Conservation (phyloP, 108 stramenopile genomes). For the Mayamaea pseudoterrestris region DNA sequence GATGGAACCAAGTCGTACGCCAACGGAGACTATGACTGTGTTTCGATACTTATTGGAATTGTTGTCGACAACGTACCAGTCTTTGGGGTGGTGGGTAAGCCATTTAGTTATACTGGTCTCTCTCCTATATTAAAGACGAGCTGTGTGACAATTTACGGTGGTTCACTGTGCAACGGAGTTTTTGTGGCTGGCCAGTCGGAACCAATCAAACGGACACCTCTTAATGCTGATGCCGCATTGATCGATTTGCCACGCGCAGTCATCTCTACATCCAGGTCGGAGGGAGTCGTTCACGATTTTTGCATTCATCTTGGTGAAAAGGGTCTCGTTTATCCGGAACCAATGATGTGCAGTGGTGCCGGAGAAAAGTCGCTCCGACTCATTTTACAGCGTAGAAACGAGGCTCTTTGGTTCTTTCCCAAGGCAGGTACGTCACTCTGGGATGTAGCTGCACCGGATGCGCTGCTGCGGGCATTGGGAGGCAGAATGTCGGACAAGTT, state of each 20-base stretch:
- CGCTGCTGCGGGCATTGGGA: constrained; percentile 33
- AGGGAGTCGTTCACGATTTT: constrained; percentile 34
- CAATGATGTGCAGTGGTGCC: constrained; percentile 30
- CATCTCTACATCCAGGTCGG: constrained; percentile 33
- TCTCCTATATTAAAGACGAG: constrained; percentile 25
- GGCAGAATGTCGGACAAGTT: constrained; percentile 39
- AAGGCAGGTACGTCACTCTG: constrained; percentile 47
- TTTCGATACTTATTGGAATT: constrained; percentile 59
- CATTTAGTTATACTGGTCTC: constrained; percentile 31
- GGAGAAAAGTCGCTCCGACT: constrained; percentile 44
- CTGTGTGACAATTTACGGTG: constrained; percentile 44
- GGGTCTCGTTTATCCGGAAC: constrained; percentile 29
- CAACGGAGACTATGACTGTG: constrained; percentile 46
- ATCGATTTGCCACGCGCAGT: constrained; percentile 23
- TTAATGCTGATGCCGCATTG: too few species aligned
- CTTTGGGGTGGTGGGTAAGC: constrained; percentile 58
- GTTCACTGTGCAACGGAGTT: constrained; percentile 28
- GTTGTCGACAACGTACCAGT: constrained; percentile 32
- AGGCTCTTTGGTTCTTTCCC: constrained; percentile 53
- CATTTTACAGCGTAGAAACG: constrained; percentile 22
- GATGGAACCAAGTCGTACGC: constrained; percentile 78
- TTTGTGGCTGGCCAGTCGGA: constrained; percentile 24
- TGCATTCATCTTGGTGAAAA: constrained; percentile 22
- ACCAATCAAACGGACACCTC: background rate
- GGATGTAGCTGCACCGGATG: constrained; percentile 58